Conservation (phyloP, 2,329 filamentous ascomycete genomes). For the Alternaria infectoria region DNA sequence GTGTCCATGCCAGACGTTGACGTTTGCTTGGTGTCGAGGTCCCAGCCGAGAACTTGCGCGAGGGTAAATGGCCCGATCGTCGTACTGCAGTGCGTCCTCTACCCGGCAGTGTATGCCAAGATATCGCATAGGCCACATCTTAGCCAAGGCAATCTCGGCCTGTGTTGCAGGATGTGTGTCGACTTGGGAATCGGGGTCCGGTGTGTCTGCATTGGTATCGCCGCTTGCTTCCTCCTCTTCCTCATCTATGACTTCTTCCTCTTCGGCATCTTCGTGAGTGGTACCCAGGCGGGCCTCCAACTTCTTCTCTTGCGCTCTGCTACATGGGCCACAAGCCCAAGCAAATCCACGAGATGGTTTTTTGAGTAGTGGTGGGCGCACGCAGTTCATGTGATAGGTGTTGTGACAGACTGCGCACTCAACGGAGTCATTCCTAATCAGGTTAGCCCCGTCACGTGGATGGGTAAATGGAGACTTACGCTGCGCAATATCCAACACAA, state of each 20-base stretch:
- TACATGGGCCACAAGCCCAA: constrained; percentile 96
- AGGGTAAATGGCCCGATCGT: constrained; percentile 91
- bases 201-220: constrained; percentile 66
- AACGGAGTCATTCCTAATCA: constrained; percentile 82
- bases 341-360: constrained; percentile 97
- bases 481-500: constrained; percentile 89
- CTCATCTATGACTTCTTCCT: constrained; percentile 68
- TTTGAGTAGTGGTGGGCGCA: constrained; percentile 87
- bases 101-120: constrained; percentile 93
- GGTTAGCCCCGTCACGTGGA: constrained; percentile 18
- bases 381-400: constrained; percentile 99
- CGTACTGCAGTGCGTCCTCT: constrained; percentile 94
- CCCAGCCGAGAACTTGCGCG: constrained; percentile 92
- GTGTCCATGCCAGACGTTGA: constrained; percentile 82
- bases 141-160: constrained; percentile 90
- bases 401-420: constrained; percentile 94
- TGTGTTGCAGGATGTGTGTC: constrained; percentile 71
- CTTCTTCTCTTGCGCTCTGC: constrained; percentile 91
- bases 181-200: constrained; percentile 58
- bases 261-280: constrained; percentile 61
- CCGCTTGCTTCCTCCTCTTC: constrained; percentile 72
- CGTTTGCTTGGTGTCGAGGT: constrained; percentile 87
- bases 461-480: constrained; percentile 61
- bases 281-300: constrained; percentile 78
- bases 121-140: constrained; percentile 95